Base-by-base conservation (phyloP, 164 flowering plant genomes). In the Macadamia integrifolia region DNA sequence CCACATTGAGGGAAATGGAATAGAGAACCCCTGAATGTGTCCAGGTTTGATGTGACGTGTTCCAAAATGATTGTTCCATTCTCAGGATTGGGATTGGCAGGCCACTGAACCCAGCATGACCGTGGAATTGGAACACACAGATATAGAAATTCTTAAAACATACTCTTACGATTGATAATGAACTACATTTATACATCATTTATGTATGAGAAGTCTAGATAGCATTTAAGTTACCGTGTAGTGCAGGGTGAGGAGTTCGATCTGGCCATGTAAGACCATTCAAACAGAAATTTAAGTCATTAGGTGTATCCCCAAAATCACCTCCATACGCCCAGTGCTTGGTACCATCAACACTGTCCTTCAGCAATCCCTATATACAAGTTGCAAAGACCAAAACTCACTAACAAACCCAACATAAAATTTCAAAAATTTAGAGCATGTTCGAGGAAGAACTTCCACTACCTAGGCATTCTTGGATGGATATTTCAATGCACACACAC, bases 321-420 rank as follows among this genome's bases (percentile, higher is more conserved):
- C 98, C 98, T 76, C 98, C 98, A 85, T 92, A 94, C 13, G 97
- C 98, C 98, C 98, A 94, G 71, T 81, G 84, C 73, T 88, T 87
- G 15, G 15, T 74, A 53, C 93, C 93, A 80, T 88, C 84, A 8
- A 62, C 60, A 68, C 82, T 78, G 9, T 80, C 88, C 81, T 84
- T 91, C 79, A 88, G 77, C 62, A 94, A 72, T 58, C 81, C 97
- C 98, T 93, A 63, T 17, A 69, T 46, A 61, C 23, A 72, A 58
- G 40, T 67, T 28, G 31, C 64, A 55, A 49, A 10, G 17, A 50
- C 64, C 43, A 3, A 23, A 23, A 23, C 23, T 23, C 23, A 49
- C 12, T 17, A n/a, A 62, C 1, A 42, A 62, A 9, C 12, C 12
- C 53, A 6, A n/a, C 31, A 46, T 23, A 43, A 23, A 43, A 43